These are phyloP conservation scores for Capsella bursapastoris DNA, from an alignment of 345 rosid genomes.

Conservation along the genomic window DNA sequence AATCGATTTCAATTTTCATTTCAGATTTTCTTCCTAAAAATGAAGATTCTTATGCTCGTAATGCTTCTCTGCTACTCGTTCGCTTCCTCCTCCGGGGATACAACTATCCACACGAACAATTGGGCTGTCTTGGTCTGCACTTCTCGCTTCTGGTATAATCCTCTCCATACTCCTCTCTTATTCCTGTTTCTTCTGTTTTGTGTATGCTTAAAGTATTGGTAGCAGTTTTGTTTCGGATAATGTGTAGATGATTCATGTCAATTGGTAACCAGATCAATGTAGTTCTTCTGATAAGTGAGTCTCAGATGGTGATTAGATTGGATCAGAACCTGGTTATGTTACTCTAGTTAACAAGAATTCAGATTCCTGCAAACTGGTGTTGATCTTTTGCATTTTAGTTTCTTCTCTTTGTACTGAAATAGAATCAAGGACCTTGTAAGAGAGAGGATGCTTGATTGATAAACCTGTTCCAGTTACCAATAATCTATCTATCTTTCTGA, in stretches of 20 bases:
- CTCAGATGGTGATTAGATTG: background rate
- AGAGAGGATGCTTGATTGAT: conserved; percentile 18
- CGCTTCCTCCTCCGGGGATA: conserved; percentile 58
- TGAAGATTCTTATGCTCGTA: conserved; percentile 37
- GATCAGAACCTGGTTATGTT: background rate
- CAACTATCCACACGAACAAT: conserved; percentile 86
- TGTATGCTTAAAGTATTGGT: no score
- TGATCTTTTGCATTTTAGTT: background rate
- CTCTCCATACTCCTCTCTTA: background rate
- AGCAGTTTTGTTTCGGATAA: background rate
- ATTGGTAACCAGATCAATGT: background rate
- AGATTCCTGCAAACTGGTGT: background rate
- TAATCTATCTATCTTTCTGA: background rate
- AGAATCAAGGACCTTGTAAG: background rate
- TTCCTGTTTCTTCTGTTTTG: background rate
- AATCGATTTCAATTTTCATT: conserved; percentile 11
- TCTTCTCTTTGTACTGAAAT: background rate
- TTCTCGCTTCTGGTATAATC: conserved; percentile 89
- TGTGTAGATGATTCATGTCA: background rate
- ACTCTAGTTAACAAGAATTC: background rate
- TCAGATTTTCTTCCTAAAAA: conserved; percentile 12
- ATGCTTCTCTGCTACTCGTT: conserved; percentile 46
- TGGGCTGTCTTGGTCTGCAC: conserved; percentile 99
- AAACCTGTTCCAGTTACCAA: conserved; percentile 4
- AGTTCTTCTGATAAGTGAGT: conserved; percentile 12